Evolutionary conservation across 106 monocot species (phyloP), one percentile per base, ranked within the genome.

Genomic region (Amphibolis antarctica): DNA sequence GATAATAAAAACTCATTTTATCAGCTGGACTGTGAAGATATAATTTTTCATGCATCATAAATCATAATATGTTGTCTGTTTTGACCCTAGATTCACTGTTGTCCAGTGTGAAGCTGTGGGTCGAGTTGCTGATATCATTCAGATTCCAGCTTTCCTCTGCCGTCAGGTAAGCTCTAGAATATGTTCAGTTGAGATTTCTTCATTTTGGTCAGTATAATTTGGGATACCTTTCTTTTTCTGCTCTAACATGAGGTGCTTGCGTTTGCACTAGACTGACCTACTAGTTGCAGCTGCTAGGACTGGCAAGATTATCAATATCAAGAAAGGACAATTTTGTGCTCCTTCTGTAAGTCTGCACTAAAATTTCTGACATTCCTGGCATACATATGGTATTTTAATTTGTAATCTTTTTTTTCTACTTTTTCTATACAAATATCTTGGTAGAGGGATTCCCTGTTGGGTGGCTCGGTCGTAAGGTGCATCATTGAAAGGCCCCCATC

Each of bases 291-390:
- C 94, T 64, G 89, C 94, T 10, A 86, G 82, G 74, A 96, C 94
- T 29, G 94, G 94, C 43, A 86, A 68, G 74, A 90, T 96, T 60
- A 86, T 96, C 59, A 96, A 96, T 60, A 96, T 96, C 26, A 96
- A 96, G 78, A 96, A 96, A 80, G 94, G 94, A 43, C 94, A 96
- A 75, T 89, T 96, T 83, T 96, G 89, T 74, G 83, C 89, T 72
- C 73, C 94, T 71, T 90, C 94, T 69, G 94, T 96, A 84, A 74
- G 94, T 79, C 4, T 50, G 15, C n/a, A 10, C 11, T 36, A 7
- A 36, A 2, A 36, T 36, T 36, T 36, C 36, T 36, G 36, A 36
- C 36, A 36, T 36, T 36, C 36, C 36, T 4, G 36, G 7, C n/a
- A n/a, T n/a, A n/a, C n/a, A 36, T 36, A 36, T 7, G 36, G 7